Evolutionary conservation across 106 monocot species (phyloP), one percentile per base, ranked within the genome.

Genomic region (Dendrobium nobile): DNA sequence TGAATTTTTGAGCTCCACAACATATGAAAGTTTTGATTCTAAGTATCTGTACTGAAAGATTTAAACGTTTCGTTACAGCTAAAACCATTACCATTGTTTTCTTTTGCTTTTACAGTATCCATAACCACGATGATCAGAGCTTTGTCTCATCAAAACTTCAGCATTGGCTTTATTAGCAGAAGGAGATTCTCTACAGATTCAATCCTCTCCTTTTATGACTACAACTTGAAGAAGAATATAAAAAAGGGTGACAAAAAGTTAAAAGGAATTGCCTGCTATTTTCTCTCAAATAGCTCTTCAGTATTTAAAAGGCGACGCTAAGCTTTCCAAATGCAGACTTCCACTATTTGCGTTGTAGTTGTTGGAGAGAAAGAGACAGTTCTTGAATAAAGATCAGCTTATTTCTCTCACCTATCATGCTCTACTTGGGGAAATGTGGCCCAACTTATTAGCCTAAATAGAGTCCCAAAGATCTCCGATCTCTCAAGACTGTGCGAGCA

Each of bases 301-400:
- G n/a, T 1, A 72, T 72, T 72, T 37, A 33, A 72, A 72, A 40
- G 37, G 20, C 9, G 72, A 26, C 72, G 15, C 64, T 26, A 26
- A 24, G 11, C 24, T 64, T 64, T 64, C 64, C 64, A 24, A 22
- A 64, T n/a, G 24, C 64, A 26, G 64, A 64, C 64, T n/a, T 7
- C 17, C 31, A 26, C 72, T 37, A n/a, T 72, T 72, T 17, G 0
- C 2, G 40, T 33, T 16, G 37, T 37, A 37, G 37, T 37, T 72
- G 72, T 72, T 72, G 33, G 31, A 5, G 72, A 72, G 72, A 72
- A 72, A 72, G 72, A 37, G 72, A 72, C 33, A 72, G 31, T 17
- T 64, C 24, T 24, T 64, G 7, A n/a, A 22, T 24, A 26, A 64
- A 64, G 24, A 64, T 4, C 0, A 22, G 61, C 22, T 6, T 61